Base-by-base conservation (phyloP, 805 yeast genomes). In the Kuraishia floccosa region DNA sequence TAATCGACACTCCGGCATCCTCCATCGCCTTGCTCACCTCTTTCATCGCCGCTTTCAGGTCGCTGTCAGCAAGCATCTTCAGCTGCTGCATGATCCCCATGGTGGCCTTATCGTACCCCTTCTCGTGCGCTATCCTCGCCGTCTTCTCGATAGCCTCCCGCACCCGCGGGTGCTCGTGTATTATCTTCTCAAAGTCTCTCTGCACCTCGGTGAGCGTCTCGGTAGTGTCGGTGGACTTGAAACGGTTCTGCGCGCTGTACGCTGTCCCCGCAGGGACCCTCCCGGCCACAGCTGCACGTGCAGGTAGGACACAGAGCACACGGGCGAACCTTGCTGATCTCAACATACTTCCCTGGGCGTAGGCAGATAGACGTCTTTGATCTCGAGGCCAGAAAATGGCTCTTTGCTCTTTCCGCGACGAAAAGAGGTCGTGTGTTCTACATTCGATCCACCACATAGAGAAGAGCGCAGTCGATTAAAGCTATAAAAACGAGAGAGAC, bases 121-220 rank as follows among this genome's bases (percentile, higher is more conserved):
- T 48, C 10, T 46, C 42, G 12, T 44, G 36, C 24, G 47, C 37
- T 25, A 57, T 47, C 9, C 44, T 41, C 23, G 50, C 49, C 32
- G 54, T 42, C 19, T 49, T 52, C 25, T 53, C 49, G 23, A 58
- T 40, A 30, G 54, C 49, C n/a, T 46, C 46, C 8, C 54, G 46
- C 39, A 58, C 45, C 11, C 52, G 54, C 5, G 56, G 56, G 34
- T 50, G 47, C 25, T 49, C 42, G 38, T 51, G 52, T n/a, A n/a
- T n/a, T n/a, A n/a, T n/a, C n/a, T n/a, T n/a, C n/a, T n/a, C n/a
- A n/a, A n/a, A n/a, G n/a, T n/a, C n/a, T n/a, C n/a, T n/a, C n/a
- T n/a, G n/a, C 22, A 14, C 16, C n/a, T 24, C 27, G 14, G 27
- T 17, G 8, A 17, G 17, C 27, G 13, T 17, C 16, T 10, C 16